Evolutionary conservation across 495 filamentous ascomycete genomes (phyloP).

Genomic region (Chlorociboria aeruginascens): DNA sequence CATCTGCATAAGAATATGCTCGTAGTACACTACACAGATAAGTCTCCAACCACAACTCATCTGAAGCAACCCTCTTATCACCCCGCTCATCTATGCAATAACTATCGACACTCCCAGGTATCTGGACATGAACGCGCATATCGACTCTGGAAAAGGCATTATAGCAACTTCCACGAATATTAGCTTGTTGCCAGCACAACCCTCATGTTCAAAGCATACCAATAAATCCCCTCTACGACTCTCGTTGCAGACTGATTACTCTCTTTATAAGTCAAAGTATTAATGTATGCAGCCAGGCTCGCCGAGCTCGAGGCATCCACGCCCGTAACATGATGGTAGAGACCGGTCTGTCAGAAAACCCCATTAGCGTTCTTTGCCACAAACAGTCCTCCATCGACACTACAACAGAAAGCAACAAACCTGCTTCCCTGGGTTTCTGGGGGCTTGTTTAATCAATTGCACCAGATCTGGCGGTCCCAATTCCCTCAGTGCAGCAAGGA

Average conservation of each 20-base stretch:
- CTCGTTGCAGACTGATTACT: conserved; percentile 70
- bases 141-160: conserved; percentile 98
- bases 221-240: conserved; percentile 87
- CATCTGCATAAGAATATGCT: conserved; percentile 92
- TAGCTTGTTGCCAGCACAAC: not conserved
- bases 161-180: conserved; percentile 58
- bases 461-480: conserved; percentile 92
- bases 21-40: conserved; percentile 89
- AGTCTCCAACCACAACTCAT: conserved; percentile 92
- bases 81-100: conserved; percentile 96
- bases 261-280: conserved; percentile 84
- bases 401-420: conserved; percentile 29
- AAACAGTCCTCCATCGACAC: not conserved
- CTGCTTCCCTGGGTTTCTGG: conserved; percentile 49
- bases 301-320: conserved; percentile 96
- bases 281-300: conserved; percentile 93
- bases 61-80: conserved; percentile 81
- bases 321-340: conserved; percentile 97
- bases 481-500: conserved; percentile 72
- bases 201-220: conserved; percentile 37
- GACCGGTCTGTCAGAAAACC: conserved; percentile 50
- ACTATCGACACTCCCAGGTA: conserved; percentile 87
- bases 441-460: conserved; percentile 81
- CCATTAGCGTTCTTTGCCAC: not conserved
- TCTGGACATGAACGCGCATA: conserved; percentile 96